These are phyloP conservation scores for Mortierella sp. DNA, from an alignment of 371 early-diverging fungal species.

Conservation along the genomic window DNA sequence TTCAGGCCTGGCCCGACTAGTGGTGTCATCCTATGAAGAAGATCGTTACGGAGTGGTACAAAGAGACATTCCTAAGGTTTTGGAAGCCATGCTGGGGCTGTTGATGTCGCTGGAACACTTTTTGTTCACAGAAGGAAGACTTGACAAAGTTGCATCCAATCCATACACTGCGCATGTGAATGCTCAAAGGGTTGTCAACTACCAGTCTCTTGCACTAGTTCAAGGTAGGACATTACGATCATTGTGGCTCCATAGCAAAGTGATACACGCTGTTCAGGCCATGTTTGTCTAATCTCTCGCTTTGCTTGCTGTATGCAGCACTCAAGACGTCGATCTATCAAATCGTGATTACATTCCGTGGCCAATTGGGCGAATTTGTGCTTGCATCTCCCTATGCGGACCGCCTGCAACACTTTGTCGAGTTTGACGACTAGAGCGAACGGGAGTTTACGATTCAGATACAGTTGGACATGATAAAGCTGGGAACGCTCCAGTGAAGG, in stretches of 20 bases:
- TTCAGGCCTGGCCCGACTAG: slow-evolving; percentile 60
- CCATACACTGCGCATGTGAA: slow-evolving; percentile 30
- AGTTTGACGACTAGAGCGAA: slow-evolving; percentile 54
- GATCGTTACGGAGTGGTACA: slow-evolving; percentile 68
- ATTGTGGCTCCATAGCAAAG: too few species aligned
- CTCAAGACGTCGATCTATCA: slow-evolving; percentile 64
- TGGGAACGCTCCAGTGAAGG: too few species aligned
- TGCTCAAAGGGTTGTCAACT: slow-evolving; percentile 33
- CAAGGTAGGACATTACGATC: slow-evolving; percentile 13
- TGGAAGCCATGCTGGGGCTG: slow-evolving; percentile 60
- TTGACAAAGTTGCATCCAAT: slow-evolving; percentile 32
- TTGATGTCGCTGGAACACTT: slow-evolving; percentile 56
- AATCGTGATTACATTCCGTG: slow-evolving; percentile 57
- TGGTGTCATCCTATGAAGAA: slow-evolving; percentile 61
- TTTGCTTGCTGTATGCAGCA: slow-evolving; percentile 35
- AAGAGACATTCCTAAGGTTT: slow-evolving; percentile 58
- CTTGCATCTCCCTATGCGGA: slow-evolving; percentile 53
- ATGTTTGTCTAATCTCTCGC: background rate
- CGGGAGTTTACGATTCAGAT: background rate
- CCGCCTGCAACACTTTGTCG: slow-evolving; percentile 58
- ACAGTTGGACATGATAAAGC: too few species aligned
- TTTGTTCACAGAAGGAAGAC: slow-evolving; percentile 51
- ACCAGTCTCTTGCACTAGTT: slow-evolving; percentile 14
- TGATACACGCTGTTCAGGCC: background rate
- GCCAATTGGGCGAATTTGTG: slow-evolving; percentile 52